phyloP scores from a whole-genome alignment of 108 stramenopile genomes.

The Cyclotella sp. region DNA sequence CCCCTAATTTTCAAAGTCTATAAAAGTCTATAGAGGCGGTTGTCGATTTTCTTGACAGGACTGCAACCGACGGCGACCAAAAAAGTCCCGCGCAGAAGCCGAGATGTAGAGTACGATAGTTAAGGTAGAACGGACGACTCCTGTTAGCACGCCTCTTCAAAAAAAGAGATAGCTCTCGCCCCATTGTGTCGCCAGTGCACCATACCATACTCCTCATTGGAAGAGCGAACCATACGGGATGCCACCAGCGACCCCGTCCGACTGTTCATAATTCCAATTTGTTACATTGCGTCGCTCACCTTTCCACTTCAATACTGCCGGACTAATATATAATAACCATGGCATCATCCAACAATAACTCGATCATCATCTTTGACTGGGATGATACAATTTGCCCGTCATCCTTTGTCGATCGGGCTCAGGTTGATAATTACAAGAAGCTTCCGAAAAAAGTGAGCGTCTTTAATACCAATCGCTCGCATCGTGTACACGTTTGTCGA shows the following conservation, averaged over 20 bases:
- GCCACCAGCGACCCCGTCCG: too few relatives aligned
- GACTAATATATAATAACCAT: constrained; percentile 1
- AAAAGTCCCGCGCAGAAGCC: constrained; percentile 11
- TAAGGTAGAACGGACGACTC: neutral
- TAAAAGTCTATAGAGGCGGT: neutral
- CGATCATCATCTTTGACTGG: constrained; percentile 89
- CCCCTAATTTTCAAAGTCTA: neutral
- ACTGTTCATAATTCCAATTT: neutral
- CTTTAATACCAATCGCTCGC: neutral
- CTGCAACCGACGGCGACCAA: constrained; percentile 13
- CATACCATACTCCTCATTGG: neutral
- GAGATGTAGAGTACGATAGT: neutral
- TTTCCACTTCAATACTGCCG: neutral
- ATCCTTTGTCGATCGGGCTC: constrained; percentile 79
- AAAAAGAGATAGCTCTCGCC: neutral
- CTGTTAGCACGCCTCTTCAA: neutral
- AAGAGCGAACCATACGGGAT: neutral
- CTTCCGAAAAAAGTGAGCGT: constrained; percentile 74
- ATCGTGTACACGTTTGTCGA: neutral
- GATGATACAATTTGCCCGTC: constrained; percentile 93
- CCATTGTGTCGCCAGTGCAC: neutral
- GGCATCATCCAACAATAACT: constrained; percentile 20
- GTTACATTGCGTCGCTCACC: neutral
- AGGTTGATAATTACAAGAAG: constrained; percentile 69
- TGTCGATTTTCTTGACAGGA: neutral